Conservation (phyloP, 441 rosid genomes). For the Geranium incanum region DNA sequence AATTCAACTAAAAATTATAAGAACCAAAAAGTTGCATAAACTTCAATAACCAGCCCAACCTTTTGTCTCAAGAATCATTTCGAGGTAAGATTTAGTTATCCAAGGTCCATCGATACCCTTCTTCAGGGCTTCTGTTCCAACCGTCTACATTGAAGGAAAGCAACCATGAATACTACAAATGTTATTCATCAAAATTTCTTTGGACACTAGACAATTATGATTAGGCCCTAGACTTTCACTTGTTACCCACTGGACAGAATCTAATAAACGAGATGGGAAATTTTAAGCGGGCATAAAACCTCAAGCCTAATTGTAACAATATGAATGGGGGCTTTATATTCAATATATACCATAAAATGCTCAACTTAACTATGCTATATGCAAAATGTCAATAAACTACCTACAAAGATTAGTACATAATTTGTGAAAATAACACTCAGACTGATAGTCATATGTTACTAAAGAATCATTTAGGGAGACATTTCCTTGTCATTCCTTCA, state of each 20-base stretch:
- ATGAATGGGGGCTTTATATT: neutral
- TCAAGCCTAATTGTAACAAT: constrained; percentile 4
- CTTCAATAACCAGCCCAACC: constrained; percentile 37
- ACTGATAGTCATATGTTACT: neutral
- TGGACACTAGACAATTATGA: neutral
- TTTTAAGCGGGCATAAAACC: constrained; percentile 4
- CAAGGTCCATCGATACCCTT: constrained; percentile 79
- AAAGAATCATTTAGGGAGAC: neutral
- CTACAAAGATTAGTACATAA: neutral
- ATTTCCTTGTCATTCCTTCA: neutral
- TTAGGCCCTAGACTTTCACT: neutral
- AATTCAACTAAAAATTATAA: constrained; percentile 16
- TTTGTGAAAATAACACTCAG: neutral
- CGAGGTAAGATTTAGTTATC: constrained; percentile 95
- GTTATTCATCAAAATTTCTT: constrained; percentile 11
- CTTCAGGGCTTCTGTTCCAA: constrained; percentile 85
- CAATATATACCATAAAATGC: neutral
- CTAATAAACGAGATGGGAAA: neutral
- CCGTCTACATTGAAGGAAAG: constrained; percentile 48
- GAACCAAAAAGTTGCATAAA: constrained; percentile 12
- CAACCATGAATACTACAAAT: constrained; percentile 25
- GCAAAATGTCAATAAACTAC: neutral
- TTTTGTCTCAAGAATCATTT: constrained; percentile 88
- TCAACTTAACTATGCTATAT: neutral
- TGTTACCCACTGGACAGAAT: neutral